These are phyloP conservation scores for Crithidia sp. DNA, from an alignment of 208 protist species.

Conservation along the genomic window DNA sequence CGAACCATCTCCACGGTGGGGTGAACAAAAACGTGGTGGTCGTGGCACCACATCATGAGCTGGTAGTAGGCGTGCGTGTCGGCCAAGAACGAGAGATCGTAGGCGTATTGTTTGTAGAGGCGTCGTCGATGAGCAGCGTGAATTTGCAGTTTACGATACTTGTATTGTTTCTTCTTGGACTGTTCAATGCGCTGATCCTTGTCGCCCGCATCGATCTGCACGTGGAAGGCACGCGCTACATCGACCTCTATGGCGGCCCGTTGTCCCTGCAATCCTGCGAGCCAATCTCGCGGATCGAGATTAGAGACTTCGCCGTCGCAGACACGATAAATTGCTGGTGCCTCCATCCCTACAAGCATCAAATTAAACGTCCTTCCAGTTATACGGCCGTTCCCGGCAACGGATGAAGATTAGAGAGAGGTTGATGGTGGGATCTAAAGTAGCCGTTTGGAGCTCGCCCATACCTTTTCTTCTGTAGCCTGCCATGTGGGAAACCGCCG, in stretches of 20 bases:
- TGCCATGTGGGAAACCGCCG: neutral
- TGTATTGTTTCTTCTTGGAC: neutral
- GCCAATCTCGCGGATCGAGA: conserved; percentile 2
- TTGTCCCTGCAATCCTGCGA: neutral
- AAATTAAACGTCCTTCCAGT: neutral
- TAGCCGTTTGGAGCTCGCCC: too few relatives aligned
- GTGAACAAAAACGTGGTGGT: conserved; percentile 81
- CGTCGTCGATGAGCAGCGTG: conserved; percentile 28
- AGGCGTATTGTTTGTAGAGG: conserved; percentile 63
- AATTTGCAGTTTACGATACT: neutral
- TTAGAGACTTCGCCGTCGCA: neutral
- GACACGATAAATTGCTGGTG: conserved; percentile 3
- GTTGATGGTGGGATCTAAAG: neutral
- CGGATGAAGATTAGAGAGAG: neutral
- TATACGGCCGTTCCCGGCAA: neutral
- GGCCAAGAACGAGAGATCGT: conserved; percentile 60
- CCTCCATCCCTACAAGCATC: conserved; percentile 15
- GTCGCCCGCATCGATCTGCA: neutral
- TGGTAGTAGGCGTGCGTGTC: conserved; percentile 82
- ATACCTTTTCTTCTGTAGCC: neutral
- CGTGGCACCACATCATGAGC: conserved; percentile 91
- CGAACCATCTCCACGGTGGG: conserved; percentile 54
- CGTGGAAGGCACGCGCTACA: neutral
- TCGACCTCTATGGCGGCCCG: neutral
- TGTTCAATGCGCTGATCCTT: neutral